phyloP scores from a whole-genome alignment of 2,329 filamentous ascomycete genomes.

The Rugonectria rugulosa region DNA sequence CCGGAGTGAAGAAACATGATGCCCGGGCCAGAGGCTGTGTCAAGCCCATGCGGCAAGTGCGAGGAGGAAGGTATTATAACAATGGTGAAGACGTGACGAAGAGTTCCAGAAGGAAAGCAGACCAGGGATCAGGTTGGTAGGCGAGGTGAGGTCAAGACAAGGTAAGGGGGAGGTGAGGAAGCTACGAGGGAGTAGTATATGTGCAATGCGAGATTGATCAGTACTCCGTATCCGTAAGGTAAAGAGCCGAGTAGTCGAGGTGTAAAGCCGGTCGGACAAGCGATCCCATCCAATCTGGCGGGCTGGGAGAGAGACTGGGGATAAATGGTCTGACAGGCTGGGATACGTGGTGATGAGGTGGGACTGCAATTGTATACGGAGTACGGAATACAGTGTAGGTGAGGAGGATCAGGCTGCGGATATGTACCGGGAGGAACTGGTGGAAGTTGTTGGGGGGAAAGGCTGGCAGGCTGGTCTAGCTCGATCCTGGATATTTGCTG shows the following conservation, averaged over 20 bases:
- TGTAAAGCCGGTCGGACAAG: slow-evolving; percentile 26
- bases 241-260: slow-evolving; percentile 28
- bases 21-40: slow-evolving; percentile 23
- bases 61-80: slow-evolving; percentile 13
- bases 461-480: neutral
- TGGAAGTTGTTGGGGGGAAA: slow-evolving; percentile 13
- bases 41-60: slow-evolving; percentile 30
- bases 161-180: slow-evolving; percentile 14
- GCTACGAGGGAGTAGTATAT: slow-evolving; percentile 23
- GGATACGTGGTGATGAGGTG: slow-evolving; percentile 37
- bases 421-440: slow-evolving; percentile 3
- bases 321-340: slow-evolving; percentile 38
- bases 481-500: too few relatives aligned
- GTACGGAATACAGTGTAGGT: neutral
- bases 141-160: slow-evolving; percentile 10
- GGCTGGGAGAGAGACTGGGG: slow-evolving; percentile 27
- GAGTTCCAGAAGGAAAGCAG: neutral
- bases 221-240: slow-evolving; percentile 10
- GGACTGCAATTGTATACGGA: slow-evolving; percentile 2
- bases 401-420: slow-evolving; percentile 13
- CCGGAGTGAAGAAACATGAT: slow-evolving; percentile 67
- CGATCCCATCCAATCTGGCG: slow-evolving; percentile 36
- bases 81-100: neutral
- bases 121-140: slow-evolving; percentile 9
- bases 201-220: slow-evolving; percentile 20